Evolutionary conservation across 2,329 filamentous ascomycete species (phyloP).

Genomic region (Gnomoniopsis sp.): DNA sequence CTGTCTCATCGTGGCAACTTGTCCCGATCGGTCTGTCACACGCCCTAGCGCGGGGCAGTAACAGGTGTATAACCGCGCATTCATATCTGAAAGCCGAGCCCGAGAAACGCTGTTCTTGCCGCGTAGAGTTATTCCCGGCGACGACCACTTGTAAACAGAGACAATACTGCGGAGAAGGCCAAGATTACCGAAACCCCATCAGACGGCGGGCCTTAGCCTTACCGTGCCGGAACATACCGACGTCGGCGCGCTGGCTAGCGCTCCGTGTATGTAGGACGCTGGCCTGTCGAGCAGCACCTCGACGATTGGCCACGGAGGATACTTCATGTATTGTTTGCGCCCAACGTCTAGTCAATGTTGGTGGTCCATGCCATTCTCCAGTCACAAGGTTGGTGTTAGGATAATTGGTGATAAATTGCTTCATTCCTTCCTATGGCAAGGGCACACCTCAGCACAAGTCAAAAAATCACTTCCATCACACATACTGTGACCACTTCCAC

Average conservation of each 20-base stretch:
- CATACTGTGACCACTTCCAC: not conserved
- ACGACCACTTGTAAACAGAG: not conserved
- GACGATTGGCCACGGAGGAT: too few relatives aligned
- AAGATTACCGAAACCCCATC: not conserved
- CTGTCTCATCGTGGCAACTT: not conserved
- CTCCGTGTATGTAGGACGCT: not conserved
- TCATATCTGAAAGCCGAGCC: too few relatives aligned
- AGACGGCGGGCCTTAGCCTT: not conserved
- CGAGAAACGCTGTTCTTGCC: too few relatives aligned
- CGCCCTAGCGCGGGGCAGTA: not conserved
- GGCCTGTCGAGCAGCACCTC: not conserved
- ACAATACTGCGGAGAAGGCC: not conserved
- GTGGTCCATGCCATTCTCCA: too few relatives aligned
- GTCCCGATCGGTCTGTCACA: not conserved
- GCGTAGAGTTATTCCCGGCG: not conserved
- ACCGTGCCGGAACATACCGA: constrained; percentile 2
- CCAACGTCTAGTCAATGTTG: too few relatives aligned
- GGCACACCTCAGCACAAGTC: not conserved
- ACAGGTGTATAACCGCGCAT: not conserved
- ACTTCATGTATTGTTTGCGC: too few relatives aligned
- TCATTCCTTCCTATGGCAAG: not conserved
- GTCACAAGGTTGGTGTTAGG: too few relatives aligned
- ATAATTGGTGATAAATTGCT: not conserved
- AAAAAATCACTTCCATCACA: not conserved
- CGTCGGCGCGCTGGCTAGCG: constrained; percentile 1